Evolutionary conservation across 306 rosid species (phyloP), one percentile per base, ranked within the genome.

Genomic region (Mimosa pudica): DNA sequence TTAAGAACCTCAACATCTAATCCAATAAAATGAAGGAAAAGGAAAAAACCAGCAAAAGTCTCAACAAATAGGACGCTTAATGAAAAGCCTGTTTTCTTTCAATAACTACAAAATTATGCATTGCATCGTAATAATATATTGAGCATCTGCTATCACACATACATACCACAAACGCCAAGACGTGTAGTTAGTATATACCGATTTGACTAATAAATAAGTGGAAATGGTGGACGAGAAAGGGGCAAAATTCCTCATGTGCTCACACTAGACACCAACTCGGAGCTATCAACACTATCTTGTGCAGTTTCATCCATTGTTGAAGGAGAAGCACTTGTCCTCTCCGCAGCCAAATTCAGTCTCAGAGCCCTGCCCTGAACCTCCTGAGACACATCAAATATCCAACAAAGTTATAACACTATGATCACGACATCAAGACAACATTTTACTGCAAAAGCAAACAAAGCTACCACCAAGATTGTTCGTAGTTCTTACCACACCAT

Each of bases 361-460:
- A 95, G 80, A 0, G 92, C 82, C 67, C 99, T 89, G 14, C 94
- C 94, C 79, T 95, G 86, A 76, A 93, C 87, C 83, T 90, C 99
- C 99, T 95, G 75, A 82, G 58, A 76, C 58, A 68, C 78, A 73
- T 57, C 52, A 30, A 74, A 73, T 61, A 70, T 60, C 54, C 67
- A 65, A 47, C 13, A 35, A 76, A 71, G 63, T 55, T 54, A 60
- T 52, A 64, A 76, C 52, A 18, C 60, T 24, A 16, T 54, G 63
- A 79, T 13, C 41, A 36, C 17, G 48, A 71, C 58, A 57, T 61
- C 68, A 55, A 4, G 17, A 74, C 4, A 68, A 69, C 30, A 32
- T 57, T 18, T 20, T 32, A 69, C 36, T 9, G 79, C 72, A 45
- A 16, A 74, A 68, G 11, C 71, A 54, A 76, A 81, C 61, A 11